Evolutionary conservation across 108 stramenopile genomes (phyloP).

Genomic region (Cyclotella sp.): DNA sequence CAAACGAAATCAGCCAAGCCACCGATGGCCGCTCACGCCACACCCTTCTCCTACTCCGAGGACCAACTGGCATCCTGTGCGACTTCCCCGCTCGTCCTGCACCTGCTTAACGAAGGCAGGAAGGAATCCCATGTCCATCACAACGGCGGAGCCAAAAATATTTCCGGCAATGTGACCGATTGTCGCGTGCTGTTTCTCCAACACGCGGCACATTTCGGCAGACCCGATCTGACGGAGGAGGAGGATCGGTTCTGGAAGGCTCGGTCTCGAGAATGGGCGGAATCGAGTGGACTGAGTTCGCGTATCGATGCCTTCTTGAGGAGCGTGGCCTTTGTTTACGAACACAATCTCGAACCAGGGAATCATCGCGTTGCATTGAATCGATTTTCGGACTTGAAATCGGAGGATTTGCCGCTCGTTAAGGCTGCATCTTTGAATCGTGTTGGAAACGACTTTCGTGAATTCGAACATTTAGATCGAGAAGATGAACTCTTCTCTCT

Average conservation of each 20-base stretch:
- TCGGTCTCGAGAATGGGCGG: not conserved
- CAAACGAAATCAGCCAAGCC: no score
- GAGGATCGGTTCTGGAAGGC: constrained; percentile 15
- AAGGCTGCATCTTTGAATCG: not conserved
- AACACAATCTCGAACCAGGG: constrained; percentile 28
- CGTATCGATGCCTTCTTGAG: constrained; percentile 34
- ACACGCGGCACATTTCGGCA: constrained; percentile 22
- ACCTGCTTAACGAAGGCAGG: not conserved
- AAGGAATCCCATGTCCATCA: not conserved
- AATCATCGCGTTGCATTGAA: constrained; percentile 43
- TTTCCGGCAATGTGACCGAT: not conserved
- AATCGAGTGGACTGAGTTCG: not conserved
- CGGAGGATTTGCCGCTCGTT: constrained; percentile 30
- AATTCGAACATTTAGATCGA: not conserved
- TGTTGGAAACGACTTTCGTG: not conserved
- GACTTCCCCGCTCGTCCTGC: constrained; percentile 6
- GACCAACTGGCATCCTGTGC: constrained; percentile 23
- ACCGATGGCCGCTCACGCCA: constrained; percentile 12
- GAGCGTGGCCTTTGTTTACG: constrained; percentile 35
- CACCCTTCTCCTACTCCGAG: constrained; percentile 31
- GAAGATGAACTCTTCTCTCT: not conserved
- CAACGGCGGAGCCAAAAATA: not conserved
- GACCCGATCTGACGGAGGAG: constrained; percentile 3
- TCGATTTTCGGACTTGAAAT: constrained; percentile 45
- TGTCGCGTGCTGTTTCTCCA: constrained; percentile 18